phyloP scores from a whole-genome alignment of 1,284 basidiomycete genomes.

The Cryptococcus sp. region DNA sequence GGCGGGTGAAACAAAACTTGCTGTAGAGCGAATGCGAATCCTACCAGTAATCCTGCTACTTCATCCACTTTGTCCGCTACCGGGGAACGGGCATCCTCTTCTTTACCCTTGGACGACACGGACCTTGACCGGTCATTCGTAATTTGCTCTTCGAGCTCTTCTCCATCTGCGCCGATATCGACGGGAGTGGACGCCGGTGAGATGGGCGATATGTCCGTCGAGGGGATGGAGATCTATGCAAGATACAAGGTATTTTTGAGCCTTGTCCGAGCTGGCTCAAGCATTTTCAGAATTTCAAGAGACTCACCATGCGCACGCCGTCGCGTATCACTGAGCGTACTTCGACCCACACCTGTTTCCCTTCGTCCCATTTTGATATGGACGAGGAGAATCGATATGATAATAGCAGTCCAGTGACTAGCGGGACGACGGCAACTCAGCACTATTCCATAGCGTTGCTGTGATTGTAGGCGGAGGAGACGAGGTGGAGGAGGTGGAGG shows the following conservation, averaged over 20 bases:
- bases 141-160: neutral
- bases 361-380: constrained; percentile 45
- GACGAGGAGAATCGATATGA: constrained; percentile 46
- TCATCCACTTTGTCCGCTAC: constrained; percentile 36
- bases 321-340: constrained; percentile 43
- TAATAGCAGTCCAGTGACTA: constrained; percentile 45
- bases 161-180: constrained; percentile 2
- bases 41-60: constrained; percentile 43
- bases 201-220: neutral
- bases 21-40: constrained; percentile 51
- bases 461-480: too few species aligned
- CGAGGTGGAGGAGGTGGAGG: neutral
- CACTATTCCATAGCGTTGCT: neutral
- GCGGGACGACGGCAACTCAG: neutral
- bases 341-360: constrained; percentile 47
- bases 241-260: neutral
- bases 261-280: neutral
- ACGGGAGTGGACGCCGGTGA: constrained; percentile 6
- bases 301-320: constrained; percentile 45
- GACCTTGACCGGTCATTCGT: too few species aligned
- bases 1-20: constrained; percentile 14
- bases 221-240: constrained; percentile 10
- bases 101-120: neutral
- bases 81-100: constrained; percentile 8
- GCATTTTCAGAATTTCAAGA: neutral